Evolutionary conservation across 352 stramenopile species (phyloP).

Genomic region (Phytopythium oedochilum): DNA sequence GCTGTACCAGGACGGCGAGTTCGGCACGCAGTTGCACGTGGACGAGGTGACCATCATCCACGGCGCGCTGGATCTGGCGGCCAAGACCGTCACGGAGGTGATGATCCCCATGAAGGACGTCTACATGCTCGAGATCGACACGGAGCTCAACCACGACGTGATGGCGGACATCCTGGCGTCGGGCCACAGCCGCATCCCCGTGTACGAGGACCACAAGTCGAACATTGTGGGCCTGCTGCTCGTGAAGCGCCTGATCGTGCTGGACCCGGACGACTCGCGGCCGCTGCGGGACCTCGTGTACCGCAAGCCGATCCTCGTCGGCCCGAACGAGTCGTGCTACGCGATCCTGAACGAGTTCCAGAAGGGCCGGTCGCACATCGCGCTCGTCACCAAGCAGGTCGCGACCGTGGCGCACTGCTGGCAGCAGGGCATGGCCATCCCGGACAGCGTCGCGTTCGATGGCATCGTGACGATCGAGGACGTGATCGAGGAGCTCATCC

Average conservation of each 20-base stretch:
- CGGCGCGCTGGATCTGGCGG: conserved; percentile 84
- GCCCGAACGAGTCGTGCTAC: conserved; percentile 80
- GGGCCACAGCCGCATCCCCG: conserved; percentile 87
- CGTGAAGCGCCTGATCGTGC: conserved; percentile 88
- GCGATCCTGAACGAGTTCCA: conserved; percentile 91
- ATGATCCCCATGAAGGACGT: conserved; percentile 88
- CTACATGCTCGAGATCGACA: conserved; percentile 85
- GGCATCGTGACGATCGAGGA: conserved; percentile 93
- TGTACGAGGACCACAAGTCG: conserved; percentile 75
- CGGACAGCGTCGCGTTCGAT: conserved; percentile 56
- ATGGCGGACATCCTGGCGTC: conserved; percentile 83
- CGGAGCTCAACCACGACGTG: conserved; percentile 60
- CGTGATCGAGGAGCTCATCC: conserved; percentile 90
- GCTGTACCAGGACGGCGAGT: conserved; percentile 34
- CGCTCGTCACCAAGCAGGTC: conserved; percentile 64
- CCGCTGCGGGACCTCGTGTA: conserved; percentile 64
- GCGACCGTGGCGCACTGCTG: conserved; percentile 48
- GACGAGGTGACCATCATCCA: conserved; percentile 93
- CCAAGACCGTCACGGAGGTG: conserved; percentile 81
- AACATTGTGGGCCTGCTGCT: conserved; percentile 86
- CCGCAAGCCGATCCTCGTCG: conserved; percentile 75
- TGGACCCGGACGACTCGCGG: conserved; percentile 76
- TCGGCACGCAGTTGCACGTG: conserved; percentile 53
- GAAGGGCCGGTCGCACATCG: conserved; percentile 81
- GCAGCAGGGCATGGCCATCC: conserved; percentile 35